Conservation (phyloP, 108 stramenopile genomes). For the Seminavis robusta region DNA sequence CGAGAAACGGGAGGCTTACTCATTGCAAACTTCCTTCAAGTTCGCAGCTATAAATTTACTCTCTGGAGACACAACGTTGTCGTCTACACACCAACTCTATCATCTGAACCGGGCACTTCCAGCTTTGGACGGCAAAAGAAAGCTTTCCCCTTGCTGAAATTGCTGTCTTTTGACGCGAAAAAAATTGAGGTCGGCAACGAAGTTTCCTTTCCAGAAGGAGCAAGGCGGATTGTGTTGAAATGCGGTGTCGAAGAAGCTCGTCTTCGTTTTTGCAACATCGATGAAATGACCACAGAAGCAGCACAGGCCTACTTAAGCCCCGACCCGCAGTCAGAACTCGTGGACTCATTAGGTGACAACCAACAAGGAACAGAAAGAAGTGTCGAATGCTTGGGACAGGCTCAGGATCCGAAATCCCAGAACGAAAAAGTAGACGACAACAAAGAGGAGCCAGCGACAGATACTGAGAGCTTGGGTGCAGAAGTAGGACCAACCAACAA, state of each 20-base stretch:
- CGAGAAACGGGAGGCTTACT: constrained; percentile 29
- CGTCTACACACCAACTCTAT: no score
- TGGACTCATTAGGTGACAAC: background rate
- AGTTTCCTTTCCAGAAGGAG: constrained; percentile 12
- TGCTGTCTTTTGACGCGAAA: constrained; percentile 12
- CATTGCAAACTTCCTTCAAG: constrained; percentile 24
- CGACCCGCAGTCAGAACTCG: background rate
- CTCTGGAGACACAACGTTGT: constrained; percentile 45
- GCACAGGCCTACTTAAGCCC: no score
- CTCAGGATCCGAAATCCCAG: no score
- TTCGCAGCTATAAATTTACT: constrained; percentile 6
- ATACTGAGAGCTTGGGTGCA: no score
- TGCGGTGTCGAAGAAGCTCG: constrained; percentile 16
- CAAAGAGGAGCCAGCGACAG: no score
- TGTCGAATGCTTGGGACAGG: no score
- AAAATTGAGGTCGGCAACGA: constrained; percentile 39
- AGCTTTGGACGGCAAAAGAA: no score
- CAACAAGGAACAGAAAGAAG: background rate
- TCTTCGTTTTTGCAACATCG: constrained; percentile 22
- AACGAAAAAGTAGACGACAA: no score
- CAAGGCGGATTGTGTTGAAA: constrained; percentile 32
- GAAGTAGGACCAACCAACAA: no score
- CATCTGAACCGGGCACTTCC: no score
- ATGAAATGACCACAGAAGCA: constrained; percentile 1
- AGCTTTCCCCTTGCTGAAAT: no score